Base-by-base conservation (phyloP, 2,329 filamentous ascomycete species). In the Monilinia polystroma region DNA sequence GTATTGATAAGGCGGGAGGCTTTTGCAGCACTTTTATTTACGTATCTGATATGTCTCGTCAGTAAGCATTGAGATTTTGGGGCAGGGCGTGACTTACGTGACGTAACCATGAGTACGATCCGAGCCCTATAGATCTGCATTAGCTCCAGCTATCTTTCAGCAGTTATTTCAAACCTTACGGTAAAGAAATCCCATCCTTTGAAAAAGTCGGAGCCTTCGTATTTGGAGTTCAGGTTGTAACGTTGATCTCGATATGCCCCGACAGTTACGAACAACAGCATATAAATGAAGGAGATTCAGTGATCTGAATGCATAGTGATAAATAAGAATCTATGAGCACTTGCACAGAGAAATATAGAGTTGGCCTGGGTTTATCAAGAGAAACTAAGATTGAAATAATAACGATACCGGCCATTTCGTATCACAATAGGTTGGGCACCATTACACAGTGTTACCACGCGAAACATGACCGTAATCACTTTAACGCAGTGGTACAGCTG, bases 71-170 rank as follows among this genome's bases (percentile, higher is more conserved):
- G 3, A 8, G 8, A 38, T 16, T 11, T 23, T n/a, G 29, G 32
- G 10, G 3, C 1, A 20, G 52, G 11, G 2, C 3, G 47, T 23
- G 11, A 35, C 62, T 35, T 29, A 56, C 56, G 55, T 51, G 26
- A 82, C 72, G 2, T 29, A 66, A 7, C 63, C 63, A 26, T 59
- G 45, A 26, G 63, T 66, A n/a, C 55, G 55, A 43, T 66, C 63
- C 6, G 63, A 38, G 18, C 26, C 52, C 62, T 64, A 16, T 45
- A 14, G 12, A 16, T 11, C 49, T 29, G 4, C 26, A 7, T 52
- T 29, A 52, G 11, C 18, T 52, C 14, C 26, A 52, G 12, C 11
- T 7, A 29, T 29, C 2, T 23, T 0, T 52, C 23, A 2, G 12
- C 4, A 52, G 23, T 5, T 14, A 16, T 52, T 29, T 26, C 23